A percentile compares a stretch with the other conserved stretches of the same genome.
Conservation (phyloP, 305 asterid genomes). For the Euphrasia arctica region DNA sequence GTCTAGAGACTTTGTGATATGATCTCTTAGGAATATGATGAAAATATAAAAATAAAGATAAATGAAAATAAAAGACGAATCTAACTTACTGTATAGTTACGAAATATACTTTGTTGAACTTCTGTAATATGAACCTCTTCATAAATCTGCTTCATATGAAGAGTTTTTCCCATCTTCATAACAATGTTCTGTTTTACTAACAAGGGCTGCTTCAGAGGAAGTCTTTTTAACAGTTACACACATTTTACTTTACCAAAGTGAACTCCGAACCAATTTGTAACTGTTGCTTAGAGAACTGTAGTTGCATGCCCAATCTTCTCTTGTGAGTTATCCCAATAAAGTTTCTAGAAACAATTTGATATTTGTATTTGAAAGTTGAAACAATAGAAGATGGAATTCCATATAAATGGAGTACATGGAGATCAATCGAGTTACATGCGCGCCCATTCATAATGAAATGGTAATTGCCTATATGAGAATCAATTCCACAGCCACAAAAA, state of each 20-base stretch:
- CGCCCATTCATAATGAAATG: neutral
- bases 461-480: neutral
- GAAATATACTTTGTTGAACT: no score
- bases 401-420: neutral
- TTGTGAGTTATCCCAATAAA: neutral
- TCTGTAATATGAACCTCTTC: neutral
- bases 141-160: constrained; percentile 1
- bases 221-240: neutral
- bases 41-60: neutral
- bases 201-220: neutral
- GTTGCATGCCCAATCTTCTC: neutral
- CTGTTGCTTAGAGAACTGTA: neutral
- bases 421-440: neutral
- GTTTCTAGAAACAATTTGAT: neutral
- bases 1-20: constrained; percentile 7
- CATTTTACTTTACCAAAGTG: neutral
- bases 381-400: neutral
- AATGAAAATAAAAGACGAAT: neutral
- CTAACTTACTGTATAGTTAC: neutral
- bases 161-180: neutral
- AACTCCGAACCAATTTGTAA: neutral
- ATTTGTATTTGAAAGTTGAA: neutral
- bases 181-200: neutral
- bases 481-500: neutral
- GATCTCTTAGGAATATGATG: constrained; percentile 20